Evolutionary conservation across 1,139 yeast species (phyloP).

Genomic region (Meyerozyma smithsonii): DNA sequence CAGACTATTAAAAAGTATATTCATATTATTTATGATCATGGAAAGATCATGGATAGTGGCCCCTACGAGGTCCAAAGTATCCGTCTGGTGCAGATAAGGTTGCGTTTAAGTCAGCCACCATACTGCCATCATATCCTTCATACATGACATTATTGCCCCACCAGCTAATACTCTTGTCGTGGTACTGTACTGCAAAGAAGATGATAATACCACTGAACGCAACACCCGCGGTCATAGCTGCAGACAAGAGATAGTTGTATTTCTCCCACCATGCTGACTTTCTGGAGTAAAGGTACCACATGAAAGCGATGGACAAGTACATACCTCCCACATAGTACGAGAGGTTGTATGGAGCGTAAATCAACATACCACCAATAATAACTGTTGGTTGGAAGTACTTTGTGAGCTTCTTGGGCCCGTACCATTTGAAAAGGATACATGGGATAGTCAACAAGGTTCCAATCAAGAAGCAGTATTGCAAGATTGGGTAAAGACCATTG

Average conservation of each 20-base stretch:
- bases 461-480: conserved; percentile 49
- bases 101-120: conserved; percentile 8
- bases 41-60: conserved; percentile 25
- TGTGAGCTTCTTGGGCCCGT: conserved; percentile 25
- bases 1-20: not conserved
- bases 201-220: conserved; percentile 54
- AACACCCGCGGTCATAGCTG: conserved; percentile 54
- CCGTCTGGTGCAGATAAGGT: conserved; percentile 29
- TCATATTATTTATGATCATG: not conserved
- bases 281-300: conserved; percentile 46
- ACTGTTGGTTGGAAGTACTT: conserved; percentile 44
- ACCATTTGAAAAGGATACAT: conserved; percentile 35
- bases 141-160: conserved; percentile 53
- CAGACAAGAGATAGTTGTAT: conserved; percentile 53
- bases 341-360: conserved; percentile 53
- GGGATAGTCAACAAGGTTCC: conserved; percentile 46
- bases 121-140: conserved; percentile 42
- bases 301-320: conserved; percentile 45
- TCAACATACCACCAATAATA: conserved; percentile 41
- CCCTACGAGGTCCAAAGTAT: conserved; percentile 42
- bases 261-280: conserved; percentile 58
- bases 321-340: conserved; percentile 51
- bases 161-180: conserved; percentile 40
- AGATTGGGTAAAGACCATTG: conserved; percentile 42
- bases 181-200: conserved; percentile 50